phyloP scores from a whole-genome alignment of 2,329 filamentous ascomycete species.

The Pseudogymnoascus sp. region DNA sequence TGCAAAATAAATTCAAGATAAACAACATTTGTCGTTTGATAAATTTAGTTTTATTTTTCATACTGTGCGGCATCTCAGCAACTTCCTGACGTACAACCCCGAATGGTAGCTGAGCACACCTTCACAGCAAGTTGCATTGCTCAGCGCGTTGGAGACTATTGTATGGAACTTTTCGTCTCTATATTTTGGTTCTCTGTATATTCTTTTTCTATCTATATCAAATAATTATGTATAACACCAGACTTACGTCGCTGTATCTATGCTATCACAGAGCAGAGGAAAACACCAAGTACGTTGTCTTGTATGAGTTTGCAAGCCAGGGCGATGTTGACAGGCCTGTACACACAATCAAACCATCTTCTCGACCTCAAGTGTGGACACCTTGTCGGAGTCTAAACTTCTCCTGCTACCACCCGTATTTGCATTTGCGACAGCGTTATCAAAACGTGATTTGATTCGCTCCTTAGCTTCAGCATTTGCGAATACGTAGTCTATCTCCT shows the following conservation, averaged over 20 bases:
- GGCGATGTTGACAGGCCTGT: not conserved
- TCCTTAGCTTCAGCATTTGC: slow-evolving; percentile 4
- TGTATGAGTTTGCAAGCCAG: not conserved
- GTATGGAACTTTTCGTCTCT: not conserved
- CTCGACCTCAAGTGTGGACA: not conserved
- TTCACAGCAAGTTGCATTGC: not conserved
- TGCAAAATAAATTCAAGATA: not conserved
- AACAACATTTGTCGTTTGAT: not conserved
- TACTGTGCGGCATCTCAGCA: not conserved
- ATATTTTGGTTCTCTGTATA: not conserved
- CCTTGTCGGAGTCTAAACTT: not conserved
- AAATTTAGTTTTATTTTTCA: not conserved
- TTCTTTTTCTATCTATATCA: not conserved
- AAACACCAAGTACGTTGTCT: not conserved
- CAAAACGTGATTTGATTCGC: not conserved
- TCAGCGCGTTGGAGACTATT: not conserved
- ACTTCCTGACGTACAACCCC: not conserved
- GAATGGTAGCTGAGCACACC: not conserved
- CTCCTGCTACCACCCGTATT: not conserved
- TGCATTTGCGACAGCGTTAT: not conserved
- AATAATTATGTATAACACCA: not conserved
- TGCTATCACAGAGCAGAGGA: not conserved
- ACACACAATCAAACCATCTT: not conserved
- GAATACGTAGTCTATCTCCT: slow-evolving; percentile 11
- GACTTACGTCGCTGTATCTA: not conserved